These are phyloP conservation scores for Sideroxylon spinosum DNA, from an alignment of 179 eudicot species.

Conservation along the genomic window DNA sequence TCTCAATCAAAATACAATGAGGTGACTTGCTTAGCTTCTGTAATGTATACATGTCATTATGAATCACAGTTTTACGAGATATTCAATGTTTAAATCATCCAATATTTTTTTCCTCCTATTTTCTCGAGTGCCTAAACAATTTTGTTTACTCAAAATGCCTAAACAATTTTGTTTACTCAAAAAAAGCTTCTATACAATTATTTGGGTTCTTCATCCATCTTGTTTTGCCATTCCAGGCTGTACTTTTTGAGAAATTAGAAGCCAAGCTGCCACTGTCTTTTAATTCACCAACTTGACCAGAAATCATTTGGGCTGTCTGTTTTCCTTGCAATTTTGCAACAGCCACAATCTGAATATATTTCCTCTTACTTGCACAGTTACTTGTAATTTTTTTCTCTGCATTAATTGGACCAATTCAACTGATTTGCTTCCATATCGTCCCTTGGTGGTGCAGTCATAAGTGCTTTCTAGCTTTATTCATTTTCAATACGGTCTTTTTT, in stretches of 20 bases:
- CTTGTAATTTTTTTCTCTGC: neutral
- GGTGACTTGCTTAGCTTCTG: conserved; percentile 22
- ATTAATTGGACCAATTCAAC: neutral
- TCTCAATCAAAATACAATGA: conserved; percentile 26
- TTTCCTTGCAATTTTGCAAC: conserved; percentile 1
- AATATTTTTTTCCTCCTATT: neutral
- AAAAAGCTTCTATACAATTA: neutral
- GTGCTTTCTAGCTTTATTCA: neutral
- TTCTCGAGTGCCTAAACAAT: neutral
- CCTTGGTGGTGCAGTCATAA: neutral
- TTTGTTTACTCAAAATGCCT: neutral
- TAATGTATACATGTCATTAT: neutral
- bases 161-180: neutral
- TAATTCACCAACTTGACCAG: too few relatives aligned
- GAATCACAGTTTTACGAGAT: neutral
- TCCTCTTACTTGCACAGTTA: neutral
- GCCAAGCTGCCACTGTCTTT: too few relatives aligned
- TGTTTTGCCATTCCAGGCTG: too few relatives aligned
- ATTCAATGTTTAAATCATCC: neutral
- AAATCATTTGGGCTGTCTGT: neutral
- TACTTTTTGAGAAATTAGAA: too few relatives aligned
- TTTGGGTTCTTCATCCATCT: neutral
- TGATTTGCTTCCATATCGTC: neutral
- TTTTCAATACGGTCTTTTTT: neutral
- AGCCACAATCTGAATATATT: neutral